Percentiles rank a stretch among this genome's conserved stretches.
These are phyloP conservation scores for Pulveroboletus frians DNA, from an alignment of 768 basidiomycete genomes.

Conservation along the genomic window DNA sequence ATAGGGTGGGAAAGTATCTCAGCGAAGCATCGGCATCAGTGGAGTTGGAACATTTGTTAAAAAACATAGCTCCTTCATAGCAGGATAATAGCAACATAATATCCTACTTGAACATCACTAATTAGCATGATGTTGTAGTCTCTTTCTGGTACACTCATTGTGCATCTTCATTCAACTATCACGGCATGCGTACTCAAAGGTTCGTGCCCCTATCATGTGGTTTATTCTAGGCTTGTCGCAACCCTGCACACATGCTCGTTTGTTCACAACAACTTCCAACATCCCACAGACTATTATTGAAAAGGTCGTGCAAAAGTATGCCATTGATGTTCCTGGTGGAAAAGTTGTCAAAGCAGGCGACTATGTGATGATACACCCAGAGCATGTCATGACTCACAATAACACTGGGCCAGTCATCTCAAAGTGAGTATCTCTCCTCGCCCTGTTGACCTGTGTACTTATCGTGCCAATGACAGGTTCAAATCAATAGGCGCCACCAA, in stretches of 20 bases:
- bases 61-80: too few species aligned
- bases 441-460: not conserved
- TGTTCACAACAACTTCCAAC: slow-evolving; percentile 31
- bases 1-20: too few species aligned
- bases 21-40: too few species aligned
- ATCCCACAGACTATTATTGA: slow-evolving; percentile 88
- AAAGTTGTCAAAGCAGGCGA: slow-evolving; percentile 88
- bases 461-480: slow-evolving; percentile 52
- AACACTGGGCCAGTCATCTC: slow-evolving; percentile 98
- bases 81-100: too few species aligned
- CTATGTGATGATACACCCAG: slow-evolving; percentile 99
- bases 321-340: slow-evolving; percentile 79
- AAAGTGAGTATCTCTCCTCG: slow-evolving; percentile 53
- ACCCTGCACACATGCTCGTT: slow-evolving; percentile 10
- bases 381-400: slow-evolving; percentile 98
- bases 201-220: slow-evolving; percentile 8
- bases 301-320: slow-evolving; percentile 96
- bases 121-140: too few species aligned
- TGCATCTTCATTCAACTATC: too few species aligned
- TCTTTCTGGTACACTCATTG: too few species aligned
- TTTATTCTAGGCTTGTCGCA: slow-evolving; percentile 7
- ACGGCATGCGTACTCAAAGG: too few species aligned
- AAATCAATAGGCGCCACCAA: slow-evolving; percentile 88
- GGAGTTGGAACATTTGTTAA: too few species aligned
- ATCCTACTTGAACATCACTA: too few species aligned